Evolutionary conservation across 2,329 filamentous ascomycete species (phyloP), one percentile per base, ranked within the genome.

Genomic region (Epichloe hybrida): DNA sequence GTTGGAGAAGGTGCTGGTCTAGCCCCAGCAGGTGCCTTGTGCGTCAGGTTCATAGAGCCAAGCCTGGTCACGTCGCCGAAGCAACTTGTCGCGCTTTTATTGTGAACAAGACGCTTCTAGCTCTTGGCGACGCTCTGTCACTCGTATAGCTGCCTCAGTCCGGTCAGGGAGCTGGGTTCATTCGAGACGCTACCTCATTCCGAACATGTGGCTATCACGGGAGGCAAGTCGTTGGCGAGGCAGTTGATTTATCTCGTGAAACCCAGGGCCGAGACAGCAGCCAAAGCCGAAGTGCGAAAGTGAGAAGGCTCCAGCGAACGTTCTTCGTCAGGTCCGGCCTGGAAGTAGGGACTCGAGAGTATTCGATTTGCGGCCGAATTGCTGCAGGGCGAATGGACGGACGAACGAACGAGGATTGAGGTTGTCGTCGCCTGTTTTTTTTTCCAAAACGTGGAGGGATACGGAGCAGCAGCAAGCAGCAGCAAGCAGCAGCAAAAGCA

Each of bases 101-200:
- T 58, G 56, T 54, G 57, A 47, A 55, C 53, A 56, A 56, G 56
- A 34, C 9, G 36, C 35, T 31, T 44, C 11, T 20, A 15, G 56
- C 59, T 56, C 57, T 59, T 59, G 59, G 58, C 57, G 39, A 52
- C 53, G 47, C 55, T 52, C 54, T 38, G 57, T 49, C 52, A 50
- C 43, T 45, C 38, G 59, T 48, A 47, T 42, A 54, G 53, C 59
- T 59, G 62, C 67, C 74, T 75, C 75, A 79, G 76, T 79, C 76
- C 76, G 68, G 71, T 72, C 67, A 76, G 69, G 76, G 75, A 78
- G 71, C 75, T 78, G 76, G 78, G 75, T 66, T 65, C 68, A 70
- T 68, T 66, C 68, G 69, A 66, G 64, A 63, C 66, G 69, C 73
- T 79, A 79, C 76, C 75, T 73, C 76, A 80, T 80, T 74, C 73